Evolutionary conservation across 768 basidiomycete species (phyloP).

Genomic region (Suillus tomentosus): DNA sequence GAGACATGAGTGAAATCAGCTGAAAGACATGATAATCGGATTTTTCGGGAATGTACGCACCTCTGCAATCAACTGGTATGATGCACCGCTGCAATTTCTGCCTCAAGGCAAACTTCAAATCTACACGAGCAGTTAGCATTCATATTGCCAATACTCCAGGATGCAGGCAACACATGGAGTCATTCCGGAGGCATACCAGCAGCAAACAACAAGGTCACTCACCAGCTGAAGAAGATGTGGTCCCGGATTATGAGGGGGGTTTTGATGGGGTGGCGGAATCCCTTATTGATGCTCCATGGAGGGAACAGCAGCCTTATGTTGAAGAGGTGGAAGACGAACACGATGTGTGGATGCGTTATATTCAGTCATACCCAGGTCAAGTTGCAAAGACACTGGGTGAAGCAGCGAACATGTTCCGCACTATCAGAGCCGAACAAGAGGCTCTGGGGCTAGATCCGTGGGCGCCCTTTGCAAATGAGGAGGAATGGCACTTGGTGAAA

Average conservation of each 20-base stretch:
- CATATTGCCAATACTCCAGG: neutral
- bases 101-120: neutral
- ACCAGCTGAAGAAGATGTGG: too few relatives aligned
- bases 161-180: constrained; percentile 3
- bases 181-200: neutral
- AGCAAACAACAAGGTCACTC: neutral
- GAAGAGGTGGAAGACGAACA: constrained; percentile 1
- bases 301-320: neutral
- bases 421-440: constrained; percentile 9
- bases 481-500: constrained; percentile 23
- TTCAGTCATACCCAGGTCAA: constrained; percentile 3
- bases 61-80: neutral
- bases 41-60: too few relatives aligned
- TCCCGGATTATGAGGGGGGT: neutral
- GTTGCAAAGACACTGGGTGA: neutral
- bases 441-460: constrained; percentile 5
- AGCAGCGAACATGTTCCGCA: constrained; percentile 12
- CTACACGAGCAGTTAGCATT: neutral
- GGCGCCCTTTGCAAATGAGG: constrained; percentile 15
- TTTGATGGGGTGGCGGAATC: neutral
- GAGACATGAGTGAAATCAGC: neutral
- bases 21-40: neutral
- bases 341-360: neutral
- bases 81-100: constrained; percentile 8
- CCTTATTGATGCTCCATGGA: too few relatives aligned